Percentiles rank a stretch among this genome's conserved stretches.
Conservation (phyloP, 805 yeast species). For the Ogataea pilisensis region DNA sequence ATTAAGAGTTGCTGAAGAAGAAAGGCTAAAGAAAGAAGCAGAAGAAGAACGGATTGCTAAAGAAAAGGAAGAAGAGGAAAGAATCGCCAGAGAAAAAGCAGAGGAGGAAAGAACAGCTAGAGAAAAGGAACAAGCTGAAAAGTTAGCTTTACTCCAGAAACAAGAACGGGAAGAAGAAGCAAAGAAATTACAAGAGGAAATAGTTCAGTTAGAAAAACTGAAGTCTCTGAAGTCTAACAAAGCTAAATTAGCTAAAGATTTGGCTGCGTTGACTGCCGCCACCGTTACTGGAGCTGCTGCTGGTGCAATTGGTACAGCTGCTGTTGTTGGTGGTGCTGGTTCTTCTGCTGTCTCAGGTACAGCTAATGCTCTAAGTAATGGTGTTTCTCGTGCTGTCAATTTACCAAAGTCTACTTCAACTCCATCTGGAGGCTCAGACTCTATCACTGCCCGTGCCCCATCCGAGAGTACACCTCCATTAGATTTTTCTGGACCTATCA, state of each 20-base stretch:
- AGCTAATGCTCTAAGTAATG: conserved; percentile 27
- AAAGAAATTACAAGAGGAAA: conserved; percentile 36
- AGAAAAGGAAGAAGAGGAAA: conserved; percentile 30
- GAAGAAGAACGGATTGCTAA: conserved; percentile 32
- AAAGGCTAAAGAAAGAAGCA: conserved; percentile 21
- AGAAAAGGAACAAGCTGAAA: conserved; percentile 30
- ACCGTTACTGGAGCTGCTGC: conserved; percentile 17
- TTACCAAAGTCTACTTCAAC: conserved; percentile 10
- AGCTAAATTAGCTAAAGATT: conserved; percentile 32
- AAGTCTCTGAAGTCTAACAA: conserved; percentile 37
- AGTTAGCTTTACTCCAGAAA: conserved; percentile 16
- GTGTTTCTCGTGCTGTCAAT: conserved; percentile 22
- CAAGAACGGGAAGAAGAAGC: conserved; percentile 35
- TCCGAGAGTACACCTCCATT: conserved; percentile 5
- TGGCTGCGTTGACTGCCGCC: conserved; percentile 28
- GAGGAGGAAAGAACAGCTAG: conserved; percentile 32
- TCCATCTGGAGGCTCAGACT: conserved; percentile 20
- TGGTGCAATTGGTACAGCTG: conserved; percentile 19
- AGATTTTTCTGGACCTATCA: conserved; percentile 31
- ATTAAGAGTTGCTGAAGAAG: conserved; percentile 18
- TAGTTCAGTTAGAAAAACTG: conserved; percentile 37
- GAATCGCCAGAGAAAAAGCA: conserved; percentile 15
- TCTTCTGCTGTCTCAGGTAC: conserved; percentile 15
- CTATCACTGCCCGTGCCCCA: conserved; percentile 11
- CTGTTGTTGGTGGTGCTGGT: conserved; percentile 23